Conservation (phyloP, 495 filamentous ascomycete genomes). For the Aspergillus incahuasiensis region DNA sequence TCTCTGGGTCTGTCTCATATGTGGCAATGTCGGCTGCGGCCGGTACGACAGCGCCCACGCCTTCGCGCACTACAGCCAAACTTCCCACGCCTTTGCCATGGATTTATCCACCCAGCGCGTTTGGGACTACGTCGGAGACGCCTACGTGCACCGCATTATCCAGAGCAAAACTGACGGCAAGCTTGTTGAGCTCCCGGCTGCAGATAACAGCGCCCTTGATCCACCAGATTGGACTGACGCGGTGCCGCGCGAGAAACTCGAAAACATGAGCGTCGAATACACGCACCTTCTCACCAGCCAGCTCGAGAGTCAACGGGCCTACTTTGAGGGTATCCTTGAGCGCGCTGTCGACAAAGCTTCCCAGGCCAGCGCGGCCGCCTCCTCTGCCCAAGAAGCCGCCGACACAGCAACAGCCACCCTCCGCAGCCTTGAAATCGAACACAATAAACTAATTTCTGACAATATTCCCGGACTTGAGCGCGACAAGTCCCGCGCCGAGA, state of each 20-base stretch:
- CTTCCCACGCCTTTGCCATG: slow-evolving; percentile 83
- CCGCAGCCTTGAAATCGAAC: slow-evolving; percentile 47
- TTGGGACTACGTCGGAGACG: slow-evolving; percentile 95
- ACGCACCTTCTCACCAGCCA: slow-evolving; percentile 88
- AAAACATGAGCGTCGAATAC: slow-evolving; percentile 89
- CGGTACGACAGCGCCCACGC: slow-evolving; percentile 92
- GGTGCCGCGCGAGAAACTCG: slow-evolving; percentile 85
- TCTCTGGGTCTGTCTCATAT: slow-evolving; percentile 93
- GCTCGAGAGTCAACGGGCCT: slow-evolving; percentile 84
- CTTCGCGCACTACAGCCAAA: slow-evolving; percentile 88
- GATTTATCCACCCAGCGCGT: slow-evolving; percentile 90
- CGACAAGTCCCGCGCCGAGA: slow-evolving; percentile 63
- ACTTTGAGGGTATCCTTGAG: slow-evolving; percentile 90
- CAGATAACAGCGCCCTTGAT: slow-evolving; percentile 40
- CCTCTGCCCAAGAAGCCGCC: slow-evolving; percentile 54
- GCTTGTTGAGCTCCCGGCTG: slow-evolving; percentile 72
- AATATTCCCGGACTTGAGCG: slow-evolving; percentile 62
- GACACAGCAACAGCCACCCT: slow-evolving; percentile 48
- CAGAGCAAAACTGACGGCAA: slow-evolving; percentile 86
- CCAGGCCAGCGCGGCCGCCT: slow-evolving; percentile 61
- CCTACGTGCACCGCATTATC: slow-evolving; percentile 92
- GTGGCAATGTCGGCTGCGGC: slow-evolving; percentile 88
- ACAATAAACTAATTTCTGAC: slow-evolving; percentile 52
- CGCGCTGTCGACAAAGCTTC: slow-evolving; percentile 89
- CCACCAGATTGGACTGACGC: slow-evolving; percentile 56